A percentile compares a stretch with the other conserved stretches of the same genome.
phyloP scores from a whole-genome alignment of 306 rosid species.

The Fragaria ananassa region DNA sequence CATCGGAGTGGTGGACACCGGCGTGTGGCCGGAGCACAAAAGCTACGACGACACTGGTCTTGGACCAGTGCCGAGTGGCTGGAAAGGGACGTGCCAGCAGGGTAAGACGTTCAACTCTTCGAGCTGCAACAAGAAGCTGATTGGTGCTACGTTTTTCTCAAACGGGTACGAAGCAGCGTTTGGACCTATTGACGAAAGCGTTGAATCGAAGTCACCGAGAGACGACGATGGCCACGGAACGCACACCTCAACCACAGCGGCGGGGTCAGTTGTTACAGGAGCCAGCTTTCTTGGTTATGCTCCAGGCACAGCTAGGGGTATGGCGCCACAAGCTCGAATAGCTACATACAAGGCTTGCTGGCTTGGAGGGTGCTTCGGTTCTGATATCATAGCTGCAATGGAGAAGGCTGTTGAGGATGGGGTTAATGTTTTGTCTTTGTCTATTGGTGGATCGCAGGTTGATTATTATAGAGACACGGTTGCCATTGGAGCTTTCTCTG shows the following conservation, averaged over 20 bases:
- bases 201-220: conserved; percentile 78
- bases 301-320: conserved; percentile 79
- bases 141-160: conserved; percentile 79
- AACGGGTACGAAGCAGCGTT: conserved; percentile 59
- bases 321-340: conserved; percentile 75
- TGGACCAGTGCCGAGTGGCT: conserved; percentile 52
- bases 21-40: conserved; percentile 82
- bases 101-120: conserved; percentile 62
- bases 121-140: conserved; percentile 68
- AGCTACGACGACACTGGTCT: conserved; percentile 66
- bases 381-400: conserved; percentile 74
- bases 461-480: conserved; percentile 56
- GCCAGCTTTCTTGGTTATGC: conserved; percentile 81
- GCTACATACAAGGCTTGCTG: conserved; percentile 87
- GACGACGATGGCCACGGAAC: conserved; percentile 91
- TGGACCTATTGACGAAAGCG: conserved; percentile 45
- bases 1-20: conserved; percentile 76
- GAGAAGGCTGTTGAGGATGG: conserved; percentile 85
- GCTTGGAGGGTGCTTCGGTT: conserved; percentile 56
- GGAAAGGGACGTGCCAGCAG: conserved; percentile 80
- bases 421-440: conserved; percentile 68
- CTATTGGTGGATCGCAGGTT: conserved; percentile 56
- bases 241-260: conserved; percentile 87
- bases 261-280: conserved; percentile 61
- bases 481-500: conserved; percentile 75